Conservation (phyloP, 2,329 filamentous ascomycete genomes). For the Paramyrothecium roridum region DNA sequence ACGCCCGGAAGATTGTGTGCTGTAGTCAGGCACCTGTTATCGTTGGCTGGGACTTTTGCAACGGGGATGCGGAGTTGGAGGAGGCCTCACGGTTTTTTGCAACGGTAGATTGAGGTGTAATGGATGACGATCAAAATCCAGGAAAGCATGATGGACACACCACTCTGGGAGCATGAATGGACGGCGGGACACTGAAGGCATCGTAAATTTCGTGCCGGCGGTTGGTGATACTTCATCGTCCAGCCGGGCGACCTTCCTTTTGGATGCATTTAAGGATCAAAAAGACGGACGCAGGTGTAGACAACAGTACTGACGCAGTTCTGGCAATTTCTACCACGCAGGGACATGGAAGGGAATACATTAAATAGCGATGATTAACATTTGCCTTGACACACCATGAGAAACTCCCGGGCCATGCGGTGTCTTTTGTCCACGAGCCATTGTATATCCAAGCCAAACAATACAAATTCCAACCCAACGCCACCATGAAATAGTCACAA, state of each 20-base stretch:
- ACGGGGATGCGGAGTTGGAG: conserved; percentile 75
- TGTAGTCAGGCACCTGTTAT: conserved; percentile 90
- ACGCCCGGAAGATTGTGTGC: conserved; percentile 88
- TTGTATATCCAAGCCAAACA: background rate
- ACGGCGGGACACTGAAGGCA: background rate
- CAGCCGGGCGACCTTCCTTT: no score
- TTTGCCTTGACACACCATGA: background rate
- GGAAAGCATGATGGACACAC: background rate
- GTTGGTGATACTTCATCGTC: no score
- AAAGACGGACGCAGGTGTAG: no score
- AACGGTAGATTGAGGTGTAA: conserved; percentile 39
- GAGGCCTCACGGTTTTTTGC: conserved; percentile 77
- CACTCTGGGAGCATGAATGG: background rate
- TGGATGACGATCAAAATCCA: background rate
- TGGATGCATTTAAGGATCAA: no score
- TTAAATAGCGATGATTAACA: background rate
- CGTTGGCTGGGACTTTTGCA: conserved; percentile 97
- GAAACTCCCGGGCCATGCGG: background rate
- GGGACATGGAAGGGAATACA: background rate
- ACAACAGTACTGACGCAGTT: background rate
- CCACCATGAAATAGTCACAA: background rate
- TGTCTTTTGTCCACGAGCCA: background rate
- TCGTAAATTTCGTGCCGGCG: background rate
- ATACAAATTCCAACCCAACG: background rate
- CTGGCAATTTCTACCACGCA: background rate